Percentiles rank a stretch among this genome's conserved stretches.
Evolutionary conservation across 2,329 filamentous ascomycete species (phyloP).

Genomic region (Alternaria postmessia): DNA sequence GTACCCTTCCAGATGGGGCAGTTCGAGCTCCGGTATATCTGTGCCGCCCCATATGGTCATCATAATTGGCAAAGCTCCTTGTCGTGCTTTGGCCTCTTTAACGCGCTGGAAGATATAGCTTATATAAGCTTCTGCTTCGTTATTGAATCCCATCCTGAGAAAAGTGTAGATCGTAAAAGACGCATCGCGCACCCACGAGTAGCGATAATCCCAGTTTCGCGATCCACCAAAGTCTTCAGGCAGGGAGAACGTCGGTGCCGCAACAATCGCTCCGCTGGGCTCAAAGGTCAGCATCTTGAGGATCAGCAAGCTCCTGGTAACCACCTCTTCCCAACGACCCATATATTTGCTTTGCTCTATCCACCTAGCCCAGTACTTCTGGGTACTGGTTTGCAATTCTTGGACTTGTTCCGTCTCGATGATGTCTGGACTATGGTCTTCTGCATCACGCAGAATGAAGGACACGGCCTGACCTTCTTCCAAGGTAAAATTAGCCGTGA

Average conservation of each 20-base stretch:
- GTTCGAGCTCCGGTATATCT: constrained; percentile 74
- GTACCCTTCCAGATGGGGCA: constrained; percentile 76
- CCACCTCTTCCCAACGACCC: constrained; percentile 76
- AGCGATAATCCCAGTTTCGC: constrained; percentile 74
- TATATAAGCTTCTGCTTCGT: constrained; percentile 81
- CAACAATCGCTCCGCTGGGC: constrained; percentile 79
- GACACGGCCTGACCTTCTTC: constrained; percentile 73
- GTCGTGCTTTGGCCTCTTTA: constrained; percentile 65
- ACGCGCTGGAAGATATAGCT: constrained; percentile 78
- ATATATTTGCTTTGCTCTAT: constrained; percentile 74
- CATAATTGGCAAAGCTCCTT: constrained; percentile 78
- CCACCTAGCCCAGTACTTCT: constrained; percentile 77
- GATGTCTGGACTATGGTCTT: constrained; percentile 64
- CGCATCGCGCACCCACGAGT: constrained; percentile 78
- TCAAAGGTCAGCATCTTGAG: constrained; percentile 81
- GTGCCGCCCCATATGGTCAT: constrained; percentile 76
- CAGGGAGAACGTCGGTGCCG: constrained; percentile 78
- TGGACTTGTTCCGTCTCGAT: constrained; percentile 68
- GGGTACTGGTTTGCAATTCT: constrained; percentile 72
- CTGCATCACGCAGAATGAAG: constrained; percentile 69
- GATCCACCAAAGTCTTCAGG: constrained; percentile 65
- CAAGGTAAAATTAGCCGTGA: constrained; percentile 67
- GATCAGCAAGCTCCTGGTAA: constrained; percentile 74
- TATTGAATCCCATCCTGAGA: constrained; percentile 76
- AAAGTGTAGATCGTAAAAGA: constrained; percentile 81